These are phyloP conservation scores for Epichloe gansuensis DNA, from an alignment of 2,329 filamentous ascomycete species.

Conservation along the genomic window DNA sequence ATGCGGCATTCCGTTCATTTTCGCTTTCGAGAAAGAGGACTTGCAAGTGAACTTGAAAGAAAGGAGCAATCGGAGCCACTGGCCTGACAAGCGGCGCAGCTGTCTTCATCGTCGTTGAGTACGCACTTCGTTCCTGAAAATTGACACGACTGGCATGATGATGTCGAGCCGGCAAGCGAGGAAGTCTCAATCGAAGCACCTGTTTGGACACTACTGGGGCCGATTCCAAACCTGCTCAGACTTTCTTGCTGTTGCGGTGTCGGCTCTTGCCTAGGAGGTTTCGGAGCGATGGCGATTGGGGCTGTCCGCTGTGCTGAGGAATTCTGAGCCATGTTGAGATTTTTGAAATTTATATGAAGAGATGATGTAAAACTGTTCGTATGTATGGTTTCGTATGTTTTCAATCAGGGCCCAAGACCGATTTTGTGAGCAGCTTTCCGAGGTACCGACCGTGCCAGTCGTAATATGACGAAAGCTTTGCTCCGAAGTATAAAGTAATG, in stretches of 20 bases:
- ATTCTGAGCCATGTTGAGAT: slow-evolving; percentile 37
- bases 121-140: slow-evolving; percentile 66
- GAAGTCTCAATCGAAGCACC: slow-evolving; percentile 39
- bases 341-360: slow-evolving; percentile 11
- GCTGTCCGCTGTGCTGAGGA: slow-evolving; percentile 46
- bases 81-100: slow-evolving; percentile 66
- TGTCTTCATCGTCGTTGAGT: slow-evolving; percentile 59
- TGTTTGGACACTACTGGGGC: slow-evolving; percentile 37
- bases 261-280: slow-evolving; percentile 34
- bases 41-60: slow-evolving; percentile 39
- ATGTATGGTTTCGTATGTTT: background rate
- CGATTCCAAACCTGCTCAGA: slow-evolving; percentile 35
- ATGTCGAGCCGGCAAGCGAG: slow-evolving; percentile 29
- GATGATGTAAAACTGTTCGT: background rate
- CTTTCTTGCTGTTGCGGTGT: slow-evolving; percentile 34
- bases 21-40: slow-evolving; percentile 64
- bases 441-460: background rate
- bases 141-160: slow-evolving; percentile 63
- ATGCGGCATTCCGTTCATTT: slow-evolving; percentile 52
- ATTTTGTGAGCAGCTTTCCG: background rate
- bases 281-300: slow-evolving; percentile 54
- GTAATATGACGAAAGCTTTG: background rate
- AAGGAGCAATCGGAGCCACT: slow-evolving; percentile 72
- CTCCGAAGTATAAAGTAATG: background rate
- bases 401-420: background rate